Base-by-base conservation (phyloP, 257 asterid genomes). In the Gentiana dahurica region DNA sequence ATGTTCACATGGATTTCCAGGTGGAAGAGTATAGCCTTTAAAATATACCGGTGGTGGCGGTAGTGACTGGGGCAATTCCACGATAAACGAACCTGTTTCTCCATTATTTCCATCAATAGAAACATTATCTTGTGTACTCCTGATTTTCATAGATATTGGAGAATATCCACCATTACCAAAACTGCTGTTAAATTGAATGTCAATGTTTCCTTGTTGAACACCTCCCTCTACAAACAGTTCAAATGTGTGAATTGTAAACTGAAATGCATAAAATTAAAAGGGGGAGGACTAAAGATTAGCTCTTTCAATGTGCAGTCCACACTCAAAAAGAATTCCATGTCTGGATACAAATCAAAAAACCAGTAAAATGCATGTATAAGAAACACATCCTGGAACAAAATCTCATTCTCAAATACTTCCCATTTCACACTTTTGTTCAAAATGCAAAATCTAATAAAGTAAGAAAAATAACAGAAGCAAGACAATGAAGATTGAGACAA, bases 1-100 rank as follows among this genome's bases (percentile, higher is more conserved):
- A 75, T 73, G 64, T 71, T 90, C 94, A 55, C 95, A 87, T 36
- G 98, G 94, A 73, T 90, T 86, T 60, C 96, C 98, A 3, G 86
- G 85, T 66, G 94, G 98, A 68, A 90, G 96, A 59, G 60, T 75
- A 59, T 91, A 91, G 57, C 98, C 97, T 41, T 79, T 69, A 74
- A 87, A 87, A 71, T 64, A 81, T 8, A 45, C 68, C 53, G 66
- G 74, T 8, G 80, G 73, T 13, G 80, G 72, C 51, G 72, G 73
- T 1, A 49, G 56, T 12, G 71, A 46, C 2, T 46, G 58, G 6
- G 38, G 60, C 36, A 43, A 37, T 49, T 55, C 58, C 36, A 58
- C 64, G 6, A 58, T 50, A 52, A 71, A 68, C 60, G 61, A 71
- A 61, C 35, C 78, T 54, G 60, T 68, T 35, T 53, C 68, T 11